A percentile compares a stretch with the other conserved stretches of the same genome.
Conservation (phyloP, 768 basidiomycete genomes). For the Chlorophyllum brunneum region DNA sequence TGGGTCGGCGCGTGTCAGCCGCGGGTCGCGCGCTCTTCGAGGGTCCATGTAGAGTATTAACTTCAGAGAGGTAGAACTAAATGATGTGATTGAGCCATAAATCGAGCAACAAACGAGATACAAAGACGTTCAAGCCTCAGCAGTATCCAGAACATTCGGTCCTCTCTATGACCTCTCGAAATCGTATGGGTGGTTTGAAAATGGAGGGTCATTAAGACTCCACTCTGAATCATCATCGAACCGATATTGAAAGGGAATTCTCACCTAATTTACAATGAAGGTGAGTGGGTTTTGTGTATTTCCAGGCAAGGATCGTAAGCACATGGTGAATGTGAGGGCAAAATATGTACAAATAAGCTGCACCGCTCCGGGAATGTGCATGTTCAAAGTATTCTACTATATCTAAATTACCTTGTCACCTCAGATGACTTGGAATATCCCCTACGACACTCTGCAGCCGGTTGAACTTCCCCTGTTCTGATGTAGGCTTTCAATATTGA, state of each 20-base stretch:
- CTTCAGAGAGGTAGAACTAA: constrained; percentile 15
- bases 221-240: constrained; percentile 88
- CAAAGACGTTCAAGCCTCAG: constrained; percentile 50
- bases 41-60: constrained; percentile 58
- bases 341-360: neutral
- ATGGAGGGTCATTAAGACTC: constrained; percentile 73
- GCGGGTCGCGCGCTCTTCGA: constrained; percentile 75
- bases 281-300: neutral
- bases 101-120: neutral
- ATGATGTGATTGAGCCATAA: neutral
- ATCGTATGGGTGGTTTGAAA: constrained; percentile 18
- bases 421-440: no score
- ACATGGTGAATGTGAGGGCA: no score
- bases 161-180: constrained; percentile 65
- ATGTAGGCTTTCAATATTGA: neutral
- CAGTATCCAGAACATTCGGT: constrained; percentile 92
- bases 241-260: constrained; percentile 1
- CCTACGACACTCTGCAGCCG: no score
- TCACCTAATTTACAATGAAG: constrained; percentile 9
- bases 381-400: no score
- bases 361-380: no score
- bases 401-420: no score
- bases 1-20: constrained; percentile 67
- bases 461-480: no score
- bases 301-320: no score